A percentile compares a stretch with the other conserved stretches of the same genome.
These are phyloP conservation scores for Lachnellula occidentalis DNA, from an alignment of 2,329 filamentous ascomycete species.

Conservation along the genomic window DNA sequence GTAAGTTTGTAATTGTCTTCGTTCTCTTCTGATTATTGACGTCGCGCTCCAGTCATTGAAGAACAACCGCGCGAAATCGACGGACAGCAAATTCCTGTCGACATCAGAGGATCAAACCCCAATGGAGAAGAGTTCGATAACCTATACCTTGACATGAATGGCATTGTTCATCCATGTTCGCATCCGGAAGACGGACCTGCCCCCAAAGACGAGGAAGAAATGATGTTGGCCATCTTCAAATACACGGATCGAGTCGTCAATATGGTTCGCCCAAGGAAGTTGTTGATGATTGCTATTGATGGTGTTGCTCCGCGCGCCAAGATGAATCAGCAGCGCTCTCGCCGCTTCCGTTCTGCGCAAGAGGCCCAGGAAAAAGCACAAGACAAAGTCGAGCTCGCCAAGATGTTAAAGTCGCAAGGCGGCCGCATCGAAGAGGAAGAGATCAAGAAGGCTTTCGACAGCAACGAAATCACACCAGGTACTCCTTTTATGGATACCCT, in stretches of 20 bases:
- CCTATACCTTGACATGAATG: constrained; percentile 98
- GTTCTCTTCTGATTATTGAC: constrained; percentile 57
- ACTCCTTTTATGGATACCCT: constrained; percentile 99
- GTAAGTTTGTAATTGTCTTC: background rate
- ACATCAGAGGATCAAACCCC: constrained; percentile 79
- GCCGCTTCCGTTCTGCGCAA: constrained; percentile 89
- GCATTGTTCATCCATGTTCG: constrained; percentile 97
- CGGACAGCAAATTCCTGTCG: constrained; percentile 77
- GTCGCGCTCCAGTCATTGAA: constrained; percentile 84
- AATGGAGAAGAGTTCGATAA: constrained; percentile 99
- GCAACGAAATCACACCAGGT: constrained; percentile 81
- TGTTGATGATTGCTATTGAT: constrained; percentile 97
- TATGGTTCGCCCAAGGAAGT: constrained; percentile 93
- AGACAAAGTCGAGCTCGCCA: constrained; percentile 82
- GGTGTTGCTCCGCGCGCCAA: constrained; percentile 96
- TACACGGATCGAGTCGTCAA: constrained; percentile 99
- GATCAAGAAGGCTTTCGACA: constrained; percentile 88
- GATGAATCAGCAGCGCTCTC: constrained; percentile 98
- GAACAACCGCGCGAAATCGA: constrained; percentile 77
- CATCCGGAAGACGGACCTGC: constrained; percentile 92
- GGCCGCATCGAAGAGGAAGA: constrained; percentile 57
- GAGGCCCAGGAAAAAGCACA: constrained; percentile 92
- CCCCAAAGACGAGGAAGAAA: constrained; percentile 92
- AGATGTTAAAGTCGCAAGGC: constrained; percentile 73
- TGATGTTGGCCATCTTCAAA: constrained; percentile 98